Conservation (phyloP, 164 flowering plant genomes). For the Platanus orientalis region DNA sequence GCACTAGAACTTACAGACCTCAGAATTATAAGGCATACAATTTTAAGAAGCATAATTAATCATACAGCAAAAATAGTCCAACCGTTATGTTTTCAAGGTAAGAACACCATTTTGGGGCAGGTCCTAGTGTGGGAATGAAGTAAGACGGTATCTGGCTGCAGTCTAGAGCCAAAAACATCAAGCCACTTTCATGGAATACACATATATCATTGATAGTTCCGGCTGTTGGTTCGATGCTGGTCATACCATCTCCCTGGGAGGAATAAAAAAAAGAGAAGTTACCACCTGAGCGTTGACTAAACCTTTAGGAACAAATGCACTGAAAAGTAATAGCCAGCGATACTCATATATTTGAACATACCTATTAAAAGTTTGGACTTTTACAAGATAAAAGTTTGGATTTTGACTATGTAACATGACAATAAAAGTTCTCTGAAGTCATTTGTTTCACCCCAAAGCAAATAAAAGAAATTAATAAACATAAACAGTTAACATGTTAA, state of each 20-base stretch:
- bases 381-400: no score
- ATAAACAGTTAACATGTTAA: no score
- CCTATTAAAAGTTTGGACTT: no score
- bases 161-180: constrained; percentile 84
- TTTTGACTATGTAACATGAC: no score
- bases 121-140: constrained; percentile 87
- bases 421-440: no score
- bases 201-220: constrained; percentile 85
- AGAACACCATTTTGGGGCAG: constrained; percentile 96
- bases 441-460: no score
- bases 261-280: constrained; percentile 8
- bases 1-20: neutral
- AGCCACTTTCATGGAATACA: constrained; percentile 69
- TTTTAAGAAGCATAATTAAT: neutral
- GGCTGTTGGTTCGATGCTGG: constrained; percentile 84
- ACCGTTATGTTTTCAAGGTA: constrained; percentile 79
- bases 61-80: constrained; percentile 19
- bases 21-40: neutral
- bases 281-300: no score
- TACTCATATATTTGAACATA: no score
- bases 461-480: no score
- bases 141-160: constrained; percentile 81
- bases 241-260: constrained; percentile 83
- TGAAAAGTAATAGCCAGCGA: no score
- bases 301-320: no score